Conservation (phyloP, 495 filamentous ascomycete species). For the Neurospora discreta region DNA sequence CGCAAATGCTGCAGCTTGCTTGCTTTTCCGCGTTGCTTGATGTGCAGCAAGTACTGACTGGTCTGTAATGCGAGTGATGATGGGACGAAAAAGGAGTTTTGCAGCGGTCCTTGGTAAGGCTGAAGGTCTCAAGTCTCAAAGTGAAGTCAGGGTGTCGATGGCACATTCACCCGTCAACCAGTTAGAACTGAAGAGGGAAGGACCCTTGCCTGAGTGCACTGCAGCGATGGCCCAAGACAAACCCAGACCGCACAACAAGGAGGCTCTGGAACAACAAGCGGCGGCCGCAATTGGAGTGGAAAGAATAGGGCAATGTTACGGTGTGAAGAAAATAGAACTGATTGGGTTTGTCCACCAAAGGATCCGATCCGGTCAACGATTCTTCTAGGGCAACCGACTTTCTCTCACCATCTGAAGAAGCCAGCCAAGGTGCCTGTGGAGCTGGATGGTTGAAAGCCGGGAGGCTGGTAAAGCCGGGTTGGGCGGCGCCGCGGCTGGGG, state of each 20-base stretch:
- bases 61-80: neutral
- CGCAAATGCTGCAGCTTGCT: neutral
- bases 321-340: neutral
- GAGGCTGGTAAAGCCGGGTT: neutral
- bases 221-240: neutral
- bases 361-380: too few species aligned
- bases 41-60: neutral
- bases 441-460: neutral
- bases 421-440: neutral
- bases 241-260: neutral
- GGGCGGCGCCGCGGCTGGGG: neutral
- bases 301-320: neutral
- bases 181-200: neutral
- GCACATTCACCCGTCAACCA: neutral
- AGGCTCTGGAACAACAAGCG: neutral
- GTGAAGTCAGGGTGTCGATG: neutral
- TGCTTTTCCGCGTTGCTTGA: neutral
- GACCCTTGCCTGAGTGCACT: neutral
- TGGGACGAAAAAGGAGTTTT: neutral
- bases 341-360: neutral
- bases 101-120: neutral
- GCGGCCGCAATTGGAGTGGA: neutral
- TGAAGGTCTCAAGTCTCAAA: neutral
- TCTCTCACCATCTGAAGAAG: neutral
- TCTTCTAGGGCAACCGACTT: too few species aligned